phyloP scores from a whole-genome alignment of 2,329 filamentous ascomycete species.

The Cyphellophora europaea region DNA sequence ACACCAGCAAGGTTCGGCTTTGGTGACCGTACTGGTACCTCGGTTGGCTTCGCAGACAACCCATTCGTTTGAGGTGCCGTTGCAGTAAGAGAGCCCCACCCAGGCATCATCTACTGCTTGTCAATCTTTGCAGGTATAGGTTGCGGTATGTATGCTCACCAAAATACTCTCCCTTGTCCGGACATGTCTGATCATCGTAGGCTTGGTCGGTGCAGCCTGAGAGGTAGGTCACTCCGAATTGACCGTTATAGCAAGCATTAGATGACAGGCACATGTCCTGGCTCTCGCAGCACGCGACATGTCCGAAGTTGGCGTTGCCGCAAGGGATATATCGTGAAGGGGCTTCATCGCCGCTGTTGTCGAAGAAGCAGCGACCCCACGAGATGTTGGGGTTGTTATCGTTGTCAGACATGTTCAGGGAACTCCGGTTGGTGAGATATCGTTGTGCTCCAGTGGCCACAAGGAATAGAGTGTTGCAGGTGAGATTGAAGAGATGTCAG shows the following conservation, averaged over 20 bases:
- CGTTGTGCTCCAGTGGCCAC: too few relatives aligned
- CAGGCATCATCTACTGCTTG: slow-evolving; percentile 9
- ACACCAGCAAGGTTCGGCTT: slow-evolving; percentile 11
- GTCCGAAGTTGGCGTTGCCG: slow-evolving; percentile 14
- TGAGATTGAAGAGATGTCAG: background rate
- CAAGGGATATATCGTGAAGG: slow-evolving; percentile 17
- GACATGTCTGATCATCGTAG: slow-evolving; percentile 15
- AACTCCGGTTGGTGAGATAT: too few relatives aligned
- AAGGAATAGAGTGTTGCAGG: too few relatives aligned
- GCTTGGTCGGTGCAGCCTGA: slow-evolving; percentile 17
- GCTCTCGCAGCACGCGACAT: slow-evolving; percentile 17
- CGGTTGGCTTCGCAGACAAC: slow-evolving; percentile 11
- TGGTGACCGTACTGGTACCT: background rate
- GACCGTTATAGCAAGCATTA: slow-evolving; percentile 17
- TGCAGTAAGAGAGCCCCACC: slow-evolving; percentile 16
- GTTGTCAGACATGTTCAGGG: too few relatives aligned
- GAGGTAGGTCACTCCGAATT: slow-evolving; percentile 17
- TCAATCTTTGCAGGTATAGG: too few relatives aligned
- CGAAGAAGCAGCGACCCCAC: slow-evolving; percentile 17
- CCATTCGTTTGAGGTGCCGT: slow-evolving; percentile 16
- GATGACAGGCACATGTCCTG: slow-evolving; percentile 15
- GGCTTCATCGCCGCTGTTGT: slow-evolving; percentile 9
- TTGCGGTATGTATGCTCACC: too few relatives aligned
- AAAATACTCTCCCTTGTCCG: slow-evolving; percentile 9
- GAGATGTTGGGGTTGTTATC: slow-evolving; percentile 15